Evolutionary conservation across 2,329 filamentous ascomycete genomes (phyloP).

Genomic region (Plectosphaerella cucumerina): DNA sequence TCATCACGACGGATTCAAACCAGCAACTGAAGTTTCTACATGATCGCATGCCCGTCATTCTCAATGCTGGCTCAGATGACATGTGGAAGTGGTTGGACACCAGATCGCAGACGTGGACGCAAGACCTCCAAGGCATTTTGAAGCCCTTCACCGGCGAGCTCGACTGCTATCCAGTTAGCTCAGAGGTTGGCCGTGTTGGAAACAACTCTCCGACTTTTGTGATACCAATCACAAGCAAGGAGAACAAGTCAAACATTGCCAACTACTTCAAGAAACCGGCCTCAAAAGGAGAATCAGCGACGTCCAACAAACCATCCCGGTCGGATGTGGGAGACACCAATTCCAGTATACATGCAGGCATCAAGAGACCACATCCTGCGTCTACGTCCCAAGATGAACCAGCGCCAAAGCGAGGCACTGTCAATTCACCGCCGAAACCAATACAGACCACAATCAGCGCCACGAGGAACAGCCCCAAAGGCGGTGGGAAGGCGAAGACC

Average conservation of each 20-base stretch:
- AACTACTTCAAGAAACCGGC: constrained; percentile 71
- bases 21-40: constrained; percentile 81
- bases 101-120: constrained; percentile 64
- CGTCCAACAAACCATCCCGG: neutral
- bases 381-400: constrained; percentile 13
- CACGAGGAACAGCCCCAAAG: constrained; percentile 33
- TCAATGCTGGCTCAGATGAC: constrained; percentile 69
- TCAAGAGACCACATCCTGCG: too few relatives aligned
- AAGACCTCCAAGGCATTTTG: constrained; percentile 73
- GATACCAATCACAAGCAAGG: constrained; percentile 74
- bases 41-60: constrained; percentile 90
- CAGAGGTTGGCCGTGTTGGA: constrained; percentile 90
- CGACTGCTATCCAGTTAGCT: constrained; percentile 79
- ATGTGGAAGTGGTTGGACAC: constrained; percentile 76
- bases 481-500: constrained; percentile 23
- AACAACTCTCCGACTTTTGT: constrained; percentile 85
- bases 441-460: constrained; percentile 32
- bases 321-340: constrained; percentile 7
- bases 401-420: constrained; percentile 10
- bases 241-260: constrained; percentile 90
- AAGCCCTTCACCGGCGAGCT: constrained; percentile 75
- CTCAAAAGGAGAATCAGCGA: constrained; percentile 26
- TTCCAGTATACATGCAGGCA: too few relatives aligned
- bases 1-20: constrained; percentile 89
- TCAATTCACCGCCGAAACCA: constrained; percentile 12